Evolutionary conservation across 202 grass and related monocot species (phyloP).

Genomic region (Hordeum pubiflorum): DNA sequence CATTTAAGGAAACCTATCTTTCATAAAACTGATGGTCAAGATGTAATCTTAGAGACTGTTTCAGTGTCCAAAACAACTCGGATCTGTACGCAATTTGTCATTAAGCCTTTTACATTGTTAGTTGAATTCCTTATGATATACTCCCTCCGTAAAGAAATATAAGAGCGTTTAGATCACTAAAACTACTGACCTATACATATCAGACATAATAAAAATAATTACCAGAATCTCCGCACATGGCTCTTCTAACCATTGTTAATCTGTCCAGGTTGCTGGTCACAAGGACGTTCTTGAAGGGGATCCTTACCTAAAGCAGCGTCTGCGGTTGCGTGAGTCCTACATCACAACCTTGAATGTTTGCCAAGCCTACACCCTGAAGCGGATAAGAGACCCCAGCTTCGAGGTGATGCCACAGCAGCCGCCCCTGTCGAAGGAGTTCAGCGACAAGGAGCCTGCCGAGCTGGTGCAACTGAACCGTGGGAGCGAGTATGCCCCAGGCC

Average conservation of each 20-base stretch:
- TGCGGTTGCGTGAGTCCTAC: constrained; percentile 87
- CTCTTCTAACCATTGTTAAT: background rate
- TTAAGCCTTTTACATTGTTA: background rate
- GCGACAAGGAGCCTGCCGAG: constrained; percentile 38
- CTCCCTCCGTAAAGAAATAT: no score
- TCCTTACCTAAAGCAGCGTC: constrained; percentile 90
- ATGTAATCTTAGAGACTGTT: background rate
- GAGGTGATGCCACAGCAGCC: constrained; percentile 39
- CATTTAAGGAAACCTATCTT: background rate
- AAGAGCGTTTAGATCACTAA: no score
- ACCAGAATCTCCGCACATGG: background rate
- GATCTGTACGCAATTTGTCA: background rate
- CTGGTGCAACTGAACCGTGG: constrained; percentile 66
- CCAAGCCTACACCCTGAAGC: constrained; percentile 90
- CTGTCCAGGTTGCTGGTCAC: constrained; percentile 76
- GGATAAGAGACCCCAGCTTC: constrained; percentile 76
- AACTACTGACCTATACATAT: background rate
- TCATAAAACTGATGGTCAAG: background rate
- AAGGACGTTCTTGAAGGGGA: constrained; percentile 80
- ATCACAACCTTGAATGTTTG: constrained; percentile 95
- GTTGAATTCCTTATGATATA: background rate
- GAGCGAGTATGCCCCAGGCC: constrained; percentile 83
- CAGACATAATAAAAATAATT: background rate
- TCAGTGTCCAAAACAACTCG: background rate
- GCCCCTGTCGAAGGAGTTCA: constrained; percentile 51